Conservation (phyloP, 768 basidiomycete genomes). For the Galerina marginata region DNA sequence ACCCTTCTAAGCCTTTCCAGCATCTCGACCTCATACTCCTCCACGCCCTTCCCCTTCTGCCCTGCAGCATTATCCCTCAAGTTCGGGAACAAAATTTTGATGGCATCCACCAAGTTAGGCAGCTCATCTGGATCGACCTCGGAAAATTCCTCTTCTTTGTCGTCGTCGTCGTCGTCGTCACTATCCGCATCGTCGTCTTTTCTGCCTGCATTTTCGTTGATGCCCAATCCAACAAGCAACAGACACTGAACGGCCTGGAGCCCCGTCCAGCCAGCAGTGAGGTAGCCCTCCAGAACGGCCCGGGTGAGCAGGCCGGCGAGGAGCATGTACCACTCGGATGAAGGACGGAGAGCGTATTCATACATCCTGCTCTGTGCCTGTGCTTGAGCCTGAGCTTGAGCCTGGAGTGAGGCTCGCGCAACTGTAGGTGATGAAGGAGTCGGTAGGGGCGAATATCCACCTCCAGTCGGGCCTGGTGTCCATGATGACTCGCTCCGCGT, state of each 20-base stretch:
- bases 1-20: slow-evolving; percentile 71
- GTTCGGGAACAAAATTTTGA: slow-evolving; percentile 71
- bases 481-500: slow-evolving; percentile 3
- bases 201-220: slow-evolving; percentile 29
- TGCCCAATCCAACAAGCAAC: slow-evolving; percentile 71
- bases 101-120: slow-evolving; percentile 69
- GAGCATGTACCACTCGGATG: slow-evolving; percentile 83
- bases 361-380: slow-evolving; percentile 36
- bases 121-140: slow-evolving; percentile 80
- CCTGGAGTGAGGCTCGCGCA: background rate
- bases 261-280: slow-evolving; percentile 82
- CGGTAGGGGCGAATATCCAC: slow-evolving; percentile 12
- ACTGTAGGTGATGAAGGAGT: slow-evolving; percentile 18
- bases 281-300: slow-evolving; percentile 86
- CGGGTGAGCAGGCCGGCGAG: slow-evolving; percentile 78
- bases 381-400: slow-evolving; percentile 1
- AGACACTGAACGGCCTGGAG: slow-evolving; percentile 71
- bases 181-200: slow-evolving; percentile 20
- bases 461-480: slow-evolving; percentile 8
- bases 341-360: slow-evolving; percentile 64
- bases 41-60: slow-evolving; percentile 59
- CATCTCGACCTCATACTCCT: slow-evolving; percentile 81
- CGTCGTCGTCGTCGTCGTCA: slow-evolving; percentile 26
- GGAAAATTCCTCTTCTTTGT: slow-evolving; percentile 51
- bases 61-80: slow-evolving; percentile 36